A percentile compares a stretch with the other conserved stretches of the same genome.
These are phyloP conservation scores for Diaporthe destruens DNA, from an alignment of 2,329 filamentous ascomycete genomes.

Conservation along the genomic window DNA sequence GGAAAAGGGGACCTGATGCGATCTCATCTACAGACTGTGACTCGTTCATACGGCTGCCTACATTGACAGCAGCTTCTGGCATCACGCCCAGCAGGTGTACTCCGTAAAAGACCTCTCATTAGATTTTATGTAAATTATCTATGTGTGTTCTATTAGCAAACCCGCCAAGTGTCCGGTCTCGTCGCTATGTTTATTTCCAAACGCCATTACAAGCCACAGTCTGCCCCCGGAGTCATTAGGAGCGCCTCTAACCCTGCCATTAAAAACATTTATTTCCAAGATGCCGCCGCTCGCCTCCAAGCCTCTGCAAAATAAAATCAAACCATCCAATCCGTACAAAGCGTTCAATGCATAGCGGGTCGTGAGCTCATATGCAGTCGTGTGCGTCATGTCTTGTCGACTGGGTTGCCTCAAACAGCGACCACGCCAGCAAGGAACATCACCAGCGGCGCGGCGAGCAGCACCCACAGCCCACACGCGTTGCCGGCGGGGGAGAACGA, in stretches of 20 bases:
- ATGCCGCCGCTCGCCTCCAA: not conserved
- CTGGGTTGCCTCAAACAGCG: not conserved
- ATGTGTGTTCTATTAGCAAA: not conserved
- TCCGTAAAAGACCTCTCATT: conserved; percentile 8
- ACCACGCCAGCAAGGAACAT: conserved; percentile 21
- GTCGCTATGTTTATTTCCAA: not conserved
- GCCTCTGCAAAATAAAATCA: not conserved
- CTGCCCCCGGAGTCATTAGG: not conserved
- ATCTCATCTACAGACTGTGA: not conserved
- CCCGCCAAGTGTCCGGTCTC: not conserved
- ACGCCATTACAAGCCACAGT: conserved; percentile 1
- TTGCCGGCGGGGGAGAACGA: too few species aligned
- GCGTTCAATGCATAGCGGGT: conserved; percentile 12
- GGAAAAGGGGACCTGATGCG: not conserved
- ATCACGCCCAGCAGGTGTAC: not conserved
- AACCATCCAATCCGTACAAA: conserved; percentile 19
- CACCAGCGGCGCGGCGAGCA: not conserved
- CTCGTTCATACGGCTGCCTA: too few species aligned
- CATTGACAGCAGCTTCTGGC: not conserved
- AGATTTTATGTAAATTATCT: conserved; percentile 11
- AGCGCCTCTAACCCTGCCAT: not conserved
- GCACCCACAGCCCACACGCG: not conserved
- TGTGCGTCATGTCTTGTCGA: not conserved
- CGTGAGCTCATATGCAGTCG: not conserved
- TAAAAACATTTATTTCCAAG: not conserved